Base-by-base conservation (phyloP, 2,329 filamentous ascomycete species). In the Tolypocladium endophyticum region DNA sequence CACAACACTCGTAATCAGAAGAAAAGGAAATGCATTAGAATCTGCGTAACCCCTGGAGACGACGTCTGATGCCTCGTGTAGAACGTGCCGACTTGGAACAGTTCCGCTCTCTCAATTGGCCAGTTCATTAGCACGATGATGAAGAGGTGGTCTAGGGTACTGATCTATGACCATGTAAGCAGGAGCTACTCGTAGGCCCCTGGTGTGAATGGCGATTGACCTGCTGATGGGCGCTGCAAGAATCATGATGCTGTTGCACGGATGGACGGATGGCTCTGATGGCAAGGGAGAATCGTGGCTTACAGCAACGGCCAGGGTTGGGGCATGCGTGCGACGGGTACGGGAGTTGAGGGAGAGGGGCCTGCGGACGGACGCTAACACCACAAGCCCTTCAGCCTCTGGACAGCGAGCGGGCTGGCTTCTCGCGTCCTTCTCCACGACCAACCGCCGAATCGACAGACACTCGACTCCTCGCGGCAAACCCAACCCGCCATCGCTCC, bases 1-100 rank as follows among this genome's bases (percentile, higher is more conserved):
- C 63, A 64, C 63, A 63, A 54, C 63, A 63, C 61, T 28, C 56
- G 53, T 60, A 56, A 47, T 50, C 57, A 28, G 56, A 58, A 59
- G 61, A 50, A 57, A 60, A 56, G 58, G 47, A 59, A 60, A 53
- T 52, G 52, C 25, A 56, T 36, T 45, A 43, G 47, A 41, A 18
- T 35, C 43, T 25, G 33, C 35, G 28, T 23, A n/a, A 12, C n/a
- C 20, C 18, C 28, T 35, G 20, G 18, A 53, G 20, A 5, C 28
- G n/a, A 35, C 8, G 50, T 30, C 28, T 52, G 16, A 33, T 52
- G 45, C 25, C 47, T 20, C 28, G 28, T 52, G 28, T 1, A 33
- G 47, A 8, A 30, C 30, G 8, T 35, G 50, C 18, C 18, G 16
- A 53, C 16, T 3, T 11, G 11, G 28, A 20, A n/a, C 50, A 3